Conservation (phyloP, 805 yeast genomes). For the Saccharomycopsis synnaedendra region DNA sequence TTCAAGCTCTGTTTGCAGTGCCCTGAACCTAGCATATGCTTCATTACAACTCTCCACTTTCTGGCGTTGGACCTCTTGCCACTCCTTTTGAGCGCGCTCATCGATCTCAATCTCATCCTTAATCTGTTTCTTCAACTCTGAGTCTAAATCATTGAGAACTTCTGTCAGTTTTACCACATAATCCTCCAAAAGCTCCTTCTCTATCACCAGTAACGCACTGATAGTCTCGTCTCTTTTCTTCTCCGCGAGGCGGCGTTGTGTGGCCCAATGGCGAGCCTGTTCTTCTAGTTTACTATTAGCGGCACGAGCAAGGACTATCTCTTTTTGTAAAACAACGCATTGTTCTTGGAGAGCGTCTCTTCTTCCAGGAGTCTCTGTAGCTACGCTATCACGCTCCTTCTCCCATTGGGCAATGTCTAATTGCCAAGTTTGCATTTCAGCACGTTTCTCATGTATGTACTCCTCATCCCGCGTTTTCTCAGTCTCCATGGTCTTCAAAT, state of each 20-base stretch:
- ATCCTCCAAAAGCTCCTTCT: background rate
- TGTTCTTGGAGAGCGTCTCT: too few species aligned
- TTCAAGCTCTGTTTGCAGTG: constrained; percentile 1
- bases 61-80: constrained; percentile 6
- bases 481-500: constrained; percentile 3
- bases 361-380: too few species aligned
- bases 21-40: constrained; percentile 3
- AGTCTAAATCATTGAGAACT: background rate
- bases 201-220: too few species aligned
- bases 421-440: too few species aligned
- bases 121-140: background rate
- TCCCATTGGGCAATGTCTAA: too few species aligned
- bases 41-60: constrained; percentile 7
- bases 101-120: constrained; percentile 5
- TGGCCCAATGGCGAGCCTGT: background rate
- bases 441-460: too few species aligned
- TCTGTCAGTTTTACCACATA: background rate
- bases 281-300: constrained; percentile 5
- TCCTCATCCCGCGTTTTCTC: background rate
- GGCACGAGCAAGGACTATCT: too few species aligned
- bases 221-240: background rate
- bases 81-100: background rate
- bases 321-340: too few species aligned
- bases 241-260: constrained; percentile 2
- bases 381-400: too few species aligned